Conservation (phyloP, 2,329 filamentous ascomycete genomes). For the Calonectria montana region DNA sequence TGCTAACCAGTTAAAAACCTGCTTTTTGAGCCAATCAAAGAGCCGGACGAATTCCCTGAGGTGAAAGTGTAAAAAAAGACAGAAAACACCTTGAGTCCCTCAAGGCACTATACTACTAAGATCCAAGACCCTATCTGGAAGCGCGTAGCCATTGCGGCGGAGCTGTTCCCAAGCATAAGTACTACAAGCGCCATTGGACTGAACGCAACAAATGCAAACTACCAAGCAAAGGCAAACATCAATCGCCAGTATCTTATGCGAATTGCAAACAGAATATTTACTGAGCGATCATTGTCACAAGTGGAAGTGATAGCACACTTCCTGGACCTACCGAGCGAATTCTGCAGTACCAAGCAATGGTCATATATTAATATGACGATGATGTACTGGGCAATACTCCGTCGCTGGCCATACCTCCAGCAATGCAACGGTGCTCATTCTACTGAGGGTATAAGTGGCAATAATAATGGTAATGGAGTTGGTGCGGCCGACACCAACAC, state of each 20-base stretch:
- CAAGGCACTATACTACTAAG: constrained; percentile 14
- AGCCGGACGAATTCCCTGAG: neutral
- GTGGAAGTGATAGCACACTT: constrained; percentile 3
- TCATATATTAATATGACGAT: constrained; percentile 13
- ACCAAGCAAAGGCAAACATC: constrained; percentile 1
- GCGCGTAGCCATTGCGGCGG: no score
- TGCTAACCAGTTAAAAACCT: neutral
- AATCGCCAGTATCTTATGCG: constrained; percentile 8
- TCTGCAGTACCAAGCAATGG: constrained; percentile 1
- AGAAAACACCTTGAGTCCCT: neutral
- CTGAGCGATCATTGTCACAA: neutral
- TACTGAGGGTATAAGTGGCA: neutral
- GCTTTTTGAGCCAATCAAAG: neutral
- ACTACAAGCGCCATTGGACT: neutral
- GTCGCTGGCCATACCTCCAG: neutral
- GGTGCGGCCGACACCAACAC: neutral
- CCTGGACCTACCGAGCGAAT: neutral
- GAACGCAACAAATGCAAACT: neutral
- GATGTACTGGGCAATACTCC: constrained; percentile 15
- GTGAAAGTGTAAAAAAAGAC: neutral
- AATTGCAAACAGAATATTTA: constrained; percentile 11
- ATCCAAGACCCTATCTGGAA: constrained; percentile 15
- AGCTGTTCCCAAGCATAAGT: neutral
- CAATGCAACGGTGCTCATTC: neutral
- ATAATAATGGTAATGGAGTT: neutral